Percentiles rank a stretch among this genome's conserved stretches.
Conservation (phyloP, 208 protist genomes). For the Strigomonas culicis region DNA sequence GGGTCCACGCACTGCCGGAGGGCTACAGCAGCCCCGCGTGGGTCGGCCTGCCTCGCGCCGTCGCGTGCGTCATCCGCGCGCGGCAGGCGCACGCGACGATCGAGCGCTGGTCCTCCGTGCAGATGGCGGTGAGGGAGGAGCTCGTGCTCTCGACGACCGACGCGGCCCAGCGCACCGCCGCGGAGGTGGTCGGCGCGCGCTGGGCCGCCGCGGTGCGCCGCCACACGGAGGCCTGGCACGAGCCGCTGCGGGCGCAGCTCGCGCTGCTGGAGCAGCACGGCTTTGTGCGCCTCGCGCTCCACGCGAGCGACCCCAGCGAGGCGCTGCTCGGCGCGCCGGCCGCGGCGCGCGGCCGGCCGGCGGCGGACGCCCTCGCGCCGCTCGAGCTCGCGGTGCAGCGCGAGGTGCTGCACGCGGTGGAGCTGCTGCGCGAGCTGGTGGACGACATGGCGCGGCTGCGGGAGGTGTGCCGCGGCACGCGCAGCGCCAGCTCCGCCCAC, state of each 20-base stretch:
- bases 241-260: conserved; percentile 14
- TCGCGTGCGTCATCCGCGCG: conserved; percentile 74
- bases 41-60: conserved; percentile 93
- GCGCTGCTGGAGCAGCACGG: conserved; percentile 24
- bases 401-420: conserved; percentile 60
- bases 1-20: conserved; percentile 85
- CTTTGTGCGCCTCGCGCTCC: conserved; percentile 29
- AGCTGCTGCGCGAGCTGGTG: conserved; percentile 69
- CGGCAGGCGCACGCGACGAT: conserved; percentile 55
- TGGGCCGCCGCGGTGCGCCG: conserved; percentile 52
- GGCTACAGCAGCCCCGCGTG: conserved; percentile 75
- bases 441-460: conserved; percentile 68
- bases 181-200: conserved; percentile 20
- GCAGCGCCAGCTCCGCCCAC: conserved; percentile 88
- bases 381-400: conserved; percentile 89
- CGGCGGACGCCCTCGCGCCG: conserved; percentile 35
- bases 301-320: conserved; percentile 18
- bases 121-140: conserved; percentile 57
- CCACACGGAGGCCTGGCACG: conserved; percentile 40
- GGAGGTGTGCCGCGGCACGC: conserved; percentile 53
- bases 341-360: not conserved
- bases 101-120: conserved; percentile 63
- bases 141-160: conserved; percentile 9
- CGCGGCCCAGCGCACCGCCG: not conserved
- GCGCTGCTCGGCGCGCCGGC: not conserved